A percentile compares a stretch with the other conserved stretches of the same genome.
These are phyloP conservation scores for Gossypium ekmanianum DNA, from an alignment of 345 rosid genomes.

Conservation along the genomic window DNA sequence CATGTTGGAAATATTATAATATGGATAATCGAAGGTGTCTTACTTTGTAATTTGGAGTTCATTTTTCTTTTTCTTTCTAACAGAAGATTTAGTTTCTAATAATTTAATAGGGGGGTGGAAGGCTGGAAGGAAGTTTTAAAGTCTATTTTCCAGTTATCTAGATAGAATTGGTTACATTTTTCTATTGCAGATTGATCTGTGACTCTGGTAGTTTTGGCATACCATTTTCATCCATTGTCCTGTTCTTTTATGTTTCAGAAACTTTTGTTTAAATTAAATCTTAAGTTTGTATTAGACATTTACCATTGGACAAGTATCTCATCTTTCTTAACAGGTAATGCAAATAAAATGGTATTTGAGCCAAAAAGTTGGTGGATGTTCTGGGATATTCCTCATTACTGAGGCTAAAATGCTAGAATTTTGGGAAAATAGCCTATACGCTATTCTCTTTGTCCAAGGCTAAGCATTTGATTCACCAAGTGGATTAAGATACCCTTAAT, in stretches of 20 bases:
- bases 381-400: slow-evolving; percentile 1
- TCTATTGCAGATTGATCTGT: slow-evolving; percentile 2
- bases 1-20: not conserved
- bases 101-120: not conserved
- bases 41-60: not conserved
- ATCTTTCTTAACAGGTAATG: not conserved
- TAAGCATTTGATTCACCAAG: not conserved
- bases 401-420: not conserved
- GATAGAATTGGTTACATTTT: not conserved
- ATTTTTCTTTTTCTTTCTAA: not conserved
- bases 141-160: not conserved
- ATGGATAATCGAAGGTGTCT: not conserved
- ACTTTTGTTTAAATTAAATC: not conserved
- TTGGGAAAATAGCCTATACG: not conserved
- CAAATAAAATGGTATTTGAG: not conserved
- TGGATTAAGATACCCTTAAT: not conserved
- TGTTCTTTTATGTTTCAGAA: not conserved
- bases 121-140: not conserved
- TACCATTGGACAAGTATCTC: not conserved
- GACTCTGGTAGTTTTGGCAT: not conserved
- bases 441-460: not conserved
- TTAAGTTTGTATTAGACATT: not conserved
- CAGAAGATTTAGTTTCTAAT: not conserved
- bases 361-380: slow-evolving; percentile 3
- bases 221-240: not conserved